These are phyloP conservation scores for Camellia sinensis DNA, from an alignment of 148 eudicot genomes.

Conservation along the genomic window DNA sequence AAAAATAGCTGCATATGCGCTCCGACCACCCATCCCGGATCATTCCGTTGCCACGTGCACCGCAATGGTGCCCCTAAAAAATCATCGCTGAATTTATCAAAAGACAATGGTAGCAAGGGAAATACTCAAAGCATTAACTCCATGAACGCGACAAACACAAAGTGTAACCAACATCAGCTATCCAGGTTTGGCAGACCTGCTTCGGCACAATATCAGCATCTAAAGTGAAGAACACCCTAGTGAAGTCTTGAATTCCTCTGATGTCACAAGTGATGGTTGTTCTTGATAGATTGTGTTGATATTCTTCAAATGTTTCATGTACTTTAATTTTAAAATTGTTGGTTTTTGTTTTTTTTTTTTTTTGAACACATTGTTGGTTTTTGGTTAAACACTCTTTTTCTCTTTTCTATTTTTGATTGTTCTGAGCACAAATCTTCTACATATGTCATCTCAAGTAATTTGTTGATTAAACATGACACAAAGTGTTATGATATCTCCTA, in stretches of 20 bases:
- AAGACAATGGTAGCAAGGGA: neutral
- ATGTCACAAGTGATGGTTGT: neutral
- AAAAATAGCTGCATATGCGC: slow-evolving; percentile 10
- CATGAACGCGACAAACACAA: too few relatives aligned
- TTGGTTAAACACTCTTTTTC: too few relatives aligned
- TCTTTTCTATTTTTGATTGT: too few relatives aligned
- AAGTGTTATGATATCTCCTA: too few relatives aligned
- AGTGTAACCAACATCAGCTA: neutral
- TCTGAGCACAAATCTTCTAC: too few relatives aligned
- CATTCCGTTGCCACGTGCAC: slow-evolving; percentile 11
- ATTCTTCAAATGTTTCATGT: neutral
- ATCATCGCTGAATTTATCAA: neutral
- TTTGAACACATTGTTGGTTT: too few relatives aligned
- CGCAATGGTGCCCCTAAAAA: neutral
- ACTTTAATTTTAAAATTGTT: too few relatives aligned
- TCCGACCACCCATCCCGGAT: slow-evolving; percentile 10
- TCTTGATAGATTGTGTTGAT: neutral
- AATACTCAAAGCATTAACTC: neutral
- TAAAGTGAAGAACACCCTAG: neutral
- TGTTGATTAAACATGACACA: too few relatives aligned
- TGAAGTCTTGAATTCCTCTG: slow-evolving; percentile 1
- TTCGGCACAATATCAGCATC: too few relatives aligned
- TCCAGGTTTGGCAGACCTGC: slow-evolving; percentile 1
- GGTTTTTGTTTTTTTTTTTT: too few relatives aligned
- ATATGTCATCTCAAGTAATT: too few relatives aligned